Conservation (phyloP, 148 eudicot species). For the Diospyros lotus region DNA sequence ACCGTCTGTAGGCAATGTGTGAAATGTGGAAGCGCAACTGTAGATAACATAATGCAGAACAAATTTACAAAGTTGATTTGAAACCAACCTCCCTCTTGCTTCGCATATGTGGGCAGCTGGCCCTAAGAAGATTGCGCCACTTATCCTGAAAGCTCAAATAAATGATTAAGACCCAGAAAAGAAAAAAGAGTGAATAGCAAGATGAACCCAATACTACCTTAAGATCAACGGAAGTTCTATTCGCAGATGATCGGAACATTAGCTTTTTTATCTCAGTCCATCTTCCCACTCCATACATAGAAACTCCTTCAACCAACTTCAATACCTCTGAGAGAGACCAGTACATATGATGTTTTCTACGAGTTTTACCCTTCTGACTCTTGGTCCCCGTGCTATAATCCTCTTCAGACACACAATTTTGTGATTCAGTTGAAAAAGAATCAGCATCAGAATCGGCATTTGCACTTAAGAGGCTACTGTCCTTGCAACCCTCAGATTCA, state of each 20-base stretch:
- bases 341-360: slow-evolving; percentile 23
- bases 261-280: slow-evolving; percentile 24
- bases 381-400: slow-evolving; percentile 9
- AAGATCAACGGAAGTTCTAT: slow-evolving; percentile 29
- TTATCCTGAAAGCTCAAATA: slow-evolving; percentile 22
- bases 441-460: slow-evolving; percentile 13
- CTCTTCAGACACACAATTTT: slow-evolving; percentile 11
- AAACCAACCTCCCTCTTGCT: slow-evolving; percentile 18
- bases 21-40: not conserved
- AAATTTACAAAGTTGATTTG: not conserved
- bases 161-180: not conserved
- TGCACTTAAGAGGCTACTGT: slow-evolving; percentile 6
- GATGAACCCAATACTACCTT: slow-evolving; percentile 11
- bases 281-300: slow-evolving; percentile 28
- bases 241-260: slow-evolving; percentile 20
- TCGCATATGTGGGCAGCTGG: slow-evolving; percentile 16
- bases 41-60: not conserved
- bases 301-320: slow-evolving; percentile 28
- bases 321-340: slow-evolving; percentile 27
- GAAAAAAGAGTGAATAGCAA: not conserved
- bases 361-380: slow-evolving; percentile 12
- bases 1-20: not conserved
- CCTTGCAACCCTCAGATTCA: slow-evolving; percentile 5
- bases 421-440: slow-evolving; percentile 8
- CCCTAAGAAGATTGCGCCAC: slow-evolving; percentile 33